phyloP scores from a whole-genome alignment of 495 filamentous ascomycete genomes.

The Neurospora sp. region DNA sequence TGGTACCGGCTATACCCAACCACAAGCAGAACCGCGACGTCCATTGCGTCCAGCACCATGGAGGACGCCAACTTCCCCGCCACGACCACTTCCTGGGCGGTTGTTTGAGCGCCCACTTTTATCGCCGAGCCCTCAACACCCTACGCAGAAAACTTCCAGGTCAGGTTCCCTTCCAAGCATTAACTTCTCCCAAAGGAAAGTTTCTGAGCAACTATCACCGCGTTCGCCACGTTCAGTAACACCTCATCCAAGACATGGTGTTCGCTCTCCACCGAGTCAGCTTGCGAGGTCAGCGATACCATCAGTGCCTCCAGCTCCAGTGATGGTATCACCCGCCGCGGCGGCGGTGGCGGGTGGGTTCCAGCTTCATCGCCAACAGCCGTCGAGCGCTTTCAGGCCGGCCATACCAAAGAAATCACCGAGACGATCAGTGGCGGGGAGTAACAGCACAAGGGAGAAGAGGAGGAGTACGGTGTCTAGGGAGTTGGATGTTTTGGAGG shows the following conservation, averaged over 20 bases:
- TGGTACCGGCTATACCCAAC: not conserved
- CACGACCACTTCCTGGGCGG: not conserved
- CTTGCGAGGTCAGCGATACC: not conserved
- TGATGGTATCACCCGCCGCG: too few species aligned
- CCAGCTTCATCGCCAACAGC: too few species aligned
- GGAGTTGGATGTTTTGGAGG: not conserved
- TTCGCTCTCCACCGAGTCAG: not conserved
- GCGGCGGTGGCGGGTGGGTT: too few species aligned
- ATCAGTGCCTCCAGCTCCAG: not conserved
- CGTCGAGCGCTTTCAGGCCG: too few species aligned
- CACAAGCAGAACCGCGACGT: not conserved
- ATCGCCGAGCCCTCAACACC: accelerated
- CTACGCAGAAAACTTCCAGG: not conserved
- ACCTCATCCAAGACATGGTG: not conserved
- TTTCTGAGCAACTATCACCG: not conserved
- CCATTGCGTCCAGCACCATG: not conserved
- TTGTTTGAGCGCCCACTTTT: too few species aligned
- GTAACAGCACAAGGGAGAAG: too few species aligned
- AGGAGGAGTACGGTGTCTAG: not conserved
- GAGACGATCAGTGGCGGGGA: not conserved
- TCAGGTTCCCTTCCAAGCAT: not conserved
- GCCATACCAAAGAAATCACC: not conserved
- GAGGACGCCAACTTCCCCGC: not conserved
- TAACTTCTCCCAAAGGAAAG: too few species aligned
- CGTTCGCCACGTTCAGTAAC: not conserved